Percentiles rank a stretch among this genome's conserved stretches.
Conservation (phyloP, 257 asterid genomes). For the Nyctanthes arbortristis region DNA sequence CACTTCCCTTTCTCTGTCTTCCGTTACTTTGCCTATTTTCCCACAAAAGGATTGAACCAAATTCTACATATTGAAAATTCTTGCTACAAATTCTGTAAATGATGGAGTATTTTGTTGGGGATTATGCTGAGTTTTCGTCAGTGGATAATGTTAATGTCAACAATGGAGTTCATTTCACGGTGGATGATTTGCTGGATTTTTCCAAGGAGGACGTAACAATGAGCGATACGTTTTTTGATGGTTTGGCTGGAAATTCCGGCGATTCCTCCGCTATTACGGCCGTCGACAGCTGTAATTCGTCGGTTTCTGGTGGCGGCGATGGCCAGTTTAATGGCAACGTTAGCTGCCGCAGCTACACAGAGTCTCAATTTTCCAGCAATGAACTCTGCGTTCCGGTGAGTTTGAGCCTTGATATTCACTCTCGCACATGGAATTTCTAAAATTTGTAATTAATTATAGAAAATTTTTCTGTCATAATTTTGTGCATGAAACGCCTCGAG, state of each 20-base stretch:
- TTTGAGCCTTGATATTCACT: no score
- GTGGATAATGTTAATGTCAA: slow-evolving; percentile 30
- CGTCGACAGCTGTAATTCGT: slow-evolving; percentile 82
- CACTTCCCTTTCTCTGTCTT: slow-evolving; percentile 28
- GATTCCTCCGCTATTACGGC: slow-evolving; percentile 74
- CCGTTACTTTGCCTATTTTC: slow-evolving; percentile 35
- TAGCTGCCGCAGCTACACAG: slow-evolving; percentile 83
- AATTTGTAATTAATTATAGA: neutral
- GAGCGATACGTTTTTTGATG: slow-evolving; percentile 77
- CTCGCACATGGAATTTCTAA: no score
- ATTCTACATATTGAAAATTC: slow-evolving; percentile 13
- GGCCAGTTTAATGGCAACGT: slow-evolving; percentile 61
- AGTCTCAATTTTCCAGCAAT: slow-evolving; percentile 66
- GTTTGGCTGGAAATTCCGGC: slow-evolving; percentile 56
- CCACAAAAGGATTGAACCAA: neutral
- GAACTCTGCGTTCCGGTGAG: slow-evolving; percentile 94
- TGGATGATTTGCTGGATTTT: slow-evolving; percentile 87
- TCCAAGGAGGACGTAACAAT: slow-evolving; percentile 84
- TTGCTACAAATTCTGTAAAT: neutral
- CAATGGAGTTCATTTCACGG: slow-evolving; percentile 45
- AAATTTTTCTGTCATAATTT: slow-evolving; percentile 3
- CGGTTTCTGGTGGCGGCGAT: slow-evolving; percentile 67
- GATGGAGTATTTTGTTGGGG: slow-evolving; percentile 49
- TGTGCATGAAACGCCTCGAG: slow-evolving; percentile 41
- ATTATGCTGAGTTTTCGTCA: slow-evolving; percentile 41